Conservation (phyloP, 2,329 filamentous ascomycete genomes). For the Fonsecaea pedrosoi region DNA sequence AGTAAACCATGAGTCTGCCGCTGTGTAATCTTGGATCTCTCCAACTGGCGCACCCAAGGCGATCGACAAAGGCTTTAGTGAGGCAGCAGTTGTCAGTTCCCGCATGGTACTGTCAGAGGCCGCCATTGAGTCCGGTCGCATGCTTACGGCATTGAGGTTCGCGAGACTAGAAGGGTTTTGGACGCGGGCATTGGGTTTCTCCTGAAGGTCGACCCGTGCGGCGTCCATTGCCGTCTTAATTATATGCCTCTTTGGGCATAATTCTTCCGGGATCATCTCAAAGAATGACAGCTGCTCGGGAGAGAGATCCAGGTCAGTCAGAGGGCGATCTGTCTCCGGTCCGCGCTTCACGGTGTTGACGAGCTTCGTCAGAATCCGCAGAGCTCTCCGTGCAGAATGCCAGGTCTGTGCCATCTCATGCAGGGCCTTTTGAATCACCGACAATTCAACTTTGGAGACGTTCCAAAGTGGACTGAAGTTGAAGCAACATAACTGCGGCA, state of each 20-base stretch:
- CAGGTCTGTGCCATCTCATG: background rate
- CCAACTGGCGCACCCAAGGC: background rate
- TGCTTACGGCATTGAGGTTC: background rate
- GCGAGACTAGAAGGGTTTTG: background rate
- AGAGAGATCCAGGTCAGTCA: slow-evolving; percentile 10
- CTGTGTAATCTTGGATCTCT: background rate
- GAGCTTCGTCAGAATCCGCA: background rate
- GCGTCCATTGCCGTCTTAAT: background rate
- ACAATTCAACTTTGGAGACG: background rate
- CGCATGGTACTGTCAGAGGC: slow-evolving; percentile 1
- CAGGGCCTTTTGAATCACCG: background rate
- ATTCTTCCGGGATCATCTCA: slow-evolving; percentile 7
- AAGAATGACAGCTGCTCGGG: slow-evolving; percentile 12
- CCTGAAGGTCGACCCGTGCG: background rate
- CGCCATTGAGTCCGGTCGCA: background rate
- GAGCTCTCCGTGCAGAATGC: background rate
- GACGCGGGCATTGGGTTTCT: background rate
- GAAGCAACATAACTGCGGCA: slow-evolving; percentile 24
- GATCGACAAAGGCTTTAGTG: background rate
- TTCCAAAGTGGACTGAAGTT: background rate
- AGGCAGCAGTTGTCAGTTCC: slow-evolving; percentile 1
- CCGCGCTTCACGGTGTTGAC: slow-evolving; percentile 3
- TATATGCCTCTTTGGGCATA: slow-evolving; percentile 11
- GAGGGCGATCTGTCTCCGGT: slow-evolving; percentile 7
- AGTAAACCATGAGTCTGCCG: background rate